Evolutionary conservation across 2,329 filamentous ascomycete species (phyloP), one percentile per base, ranked within the genome.

Genomic region (Cercospora sp.): DNA sequence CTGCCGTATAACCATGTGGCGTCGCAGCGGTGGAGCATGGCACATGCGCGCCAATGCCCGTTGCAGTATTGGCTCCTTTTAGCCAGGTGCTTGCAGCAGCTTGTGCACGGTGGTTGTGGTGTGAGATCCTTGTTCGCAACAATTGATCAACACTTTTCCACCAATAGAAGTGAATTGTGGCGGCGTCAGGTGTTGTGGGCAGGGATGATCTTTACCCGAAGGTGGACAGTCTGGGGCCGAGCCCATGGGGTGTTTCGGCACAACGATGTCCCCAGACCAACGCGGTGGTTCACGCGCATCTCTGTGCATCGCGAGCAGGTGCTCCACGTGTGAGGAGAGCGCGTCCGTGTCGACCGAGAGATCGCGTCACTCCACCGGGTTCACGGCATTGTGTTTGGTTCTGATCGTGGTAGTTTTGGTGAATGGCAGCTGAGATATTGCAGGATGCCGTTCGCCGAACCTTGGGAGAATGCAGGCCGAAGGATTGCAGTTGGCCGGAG

Each of bases 1-100:
- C 55, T 59, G 30, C 55, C 55, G 55, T 59, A 31, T 36, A 59
- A 36, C 55, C 55, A 59, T 59, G 55, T 59, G 55, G 55, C 30
- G 55, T 59, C 28, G 55, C 28, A 36, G 55, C 55, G 55, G 55
- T 33, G 55, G 55, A 59, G 55, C 55, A 59, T 59, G 55, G 55
- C 55, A 59, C 28, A 59, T 20, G 55, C 28, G 55, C 55, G 55
- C 55, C 55, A 59, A 59, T 23, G 55, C 55, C 55, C 28, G 28
- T 59, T 36, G 55, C 31, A 36, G 55, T 31, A 31, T 31, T 31
- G 55, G 55, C 55, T 59, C 55, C 31, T 23, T 59, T 36, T 23
- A 59, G 55, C 55, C 28, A 31, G 55, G 31, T 59, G 55, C 55
- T 36, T 59, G 31, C 55, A 36, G n/a, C 55, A 36, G 55, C 55